These are phyloP conservation scores for Penicillium riverlandense DNA, from an alignment of 495 filamentous ascomycete species.

Conservation along the genomic window DNA sequence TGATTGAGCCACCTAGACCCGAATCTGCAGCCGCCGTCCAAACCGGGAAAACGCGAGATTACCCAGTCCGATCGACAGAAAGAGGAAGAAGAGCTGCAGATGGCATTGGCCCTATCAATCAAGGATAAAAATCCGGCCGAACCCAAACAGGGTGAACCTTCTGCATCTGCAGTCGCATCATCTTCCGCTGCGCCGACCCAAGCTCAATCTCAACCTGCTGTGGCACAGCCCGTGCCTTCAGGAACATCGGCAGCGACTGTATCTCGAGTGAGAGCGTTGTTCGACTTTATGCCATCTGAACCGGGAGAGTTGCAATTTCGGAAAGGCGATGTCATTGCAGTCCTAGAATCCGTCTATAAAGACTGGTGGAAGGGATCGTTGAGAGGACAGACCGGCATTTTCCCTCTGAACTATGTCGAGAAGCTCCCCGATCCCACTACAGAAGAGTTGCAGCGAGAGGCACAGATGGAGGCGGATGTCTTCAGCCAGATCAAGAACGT, in stretches of 20 bases:
- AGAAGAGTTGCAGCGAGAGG: conserved; percentile 91
- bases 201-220: conserved; percentile 29
- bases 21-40: conserved; percentile 83
- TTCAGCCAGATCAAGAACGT: conserved; percentile 99
- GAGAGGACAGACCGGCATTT: conserved; percentile 92
- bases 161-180: conserved; percentile 19
- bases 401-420: conserved; percentile 97
- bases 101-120: conserved; percentile 86
- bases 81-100: conserved; percentile 95
- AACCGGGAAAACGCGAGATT: conserved; percentile 84
- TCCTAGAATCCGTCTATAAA: conserved; percentile 95
- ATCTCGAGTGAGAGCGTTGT: conserved; percentile 86
- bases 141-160: conserved; percentile 16
- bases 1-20: conserved; percentile 51
- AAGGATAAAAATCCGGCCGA: conserved; percentile 58
- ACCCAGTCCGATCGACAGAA: conserved; percentile 87
- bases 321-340: conserved; percentile 95
- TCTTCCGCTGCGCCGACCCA: conserved; percentile 31
- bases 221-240: conserved; percentile 45
- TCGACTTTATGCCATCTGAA: conserved; percentile 91
- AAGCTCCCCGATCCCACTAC: conserved; percentile 91
- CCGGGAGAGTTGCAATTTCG: conserved; percentile 91
- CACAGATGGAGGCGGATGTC: conserved; percentile 95
- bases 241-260: conserved; percentile 96
- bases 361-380: conserved; percentile 99